Conservation (phyloP, 129 eudicot species). For the Lactuca saligna region DNA sequence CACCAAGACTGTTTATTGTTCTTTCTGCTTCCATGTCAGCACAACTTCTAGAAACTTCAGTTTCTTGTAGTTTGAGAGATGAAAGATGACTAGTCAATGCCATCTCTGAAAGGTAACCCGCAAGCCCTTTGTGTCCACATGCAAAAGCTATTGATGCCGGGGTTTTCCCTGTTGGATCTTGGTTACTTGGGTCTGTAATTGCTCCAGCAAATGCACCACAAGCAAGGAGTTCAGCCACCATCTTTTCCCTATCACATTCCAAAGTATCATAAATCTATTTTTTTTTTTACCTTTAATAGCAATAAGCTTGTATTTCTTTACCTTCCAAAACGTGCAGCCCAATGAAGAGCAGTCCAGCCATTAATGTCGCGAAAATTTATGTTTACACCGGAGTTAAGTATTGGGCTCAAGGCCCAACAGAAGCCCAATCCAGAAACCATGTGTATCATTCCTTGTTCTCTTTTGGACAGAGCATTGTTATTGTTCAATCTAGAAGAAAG, state of each 20-base stretch:
- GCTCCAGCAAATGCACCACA: constrained; percentile 92
- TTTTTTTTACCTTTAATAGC: too few relatives aligned
- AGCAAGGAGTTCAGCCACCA: constrained; percentile 93
- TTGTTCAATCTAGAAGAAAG: constrained; percentile 45
- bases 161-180: constrained; percentile 76
- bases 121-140: constrained; percentile 81
- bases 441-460: constrained; percentile 96
- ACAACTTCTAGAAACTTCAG: background rate
- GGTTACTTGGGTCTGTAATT: constrained; percentile 81
- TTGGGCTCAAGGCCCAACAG: constrained; percentile 86
- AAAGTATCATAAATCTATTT: background rate
- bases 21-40: constrained; percentile 10
- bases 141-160: constrained; percentile 84
- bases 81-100: constrained; percentile 83
- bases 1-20: constrained; percentile 38
- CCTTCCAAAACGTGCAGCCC: constrained; percentile 99
- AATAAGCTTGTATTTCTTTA: constrained; percentile 6
- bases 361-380: constrained; percentile 81
- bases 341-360: constrained; percentile 98
- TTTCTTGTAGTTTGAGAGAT: constrained; percentile 64
- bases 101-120: constrained; percentile 90
- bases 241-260: constrained; percentile 61
- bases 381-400: constrained; percentile 69
- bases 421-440: constrained; percentile 94
- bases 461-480: constrained; percentile 46